Evolutionary conservation across 331 rosid genomes (phyloP).

Genomic region (Cucumis variabilis): DNA sequence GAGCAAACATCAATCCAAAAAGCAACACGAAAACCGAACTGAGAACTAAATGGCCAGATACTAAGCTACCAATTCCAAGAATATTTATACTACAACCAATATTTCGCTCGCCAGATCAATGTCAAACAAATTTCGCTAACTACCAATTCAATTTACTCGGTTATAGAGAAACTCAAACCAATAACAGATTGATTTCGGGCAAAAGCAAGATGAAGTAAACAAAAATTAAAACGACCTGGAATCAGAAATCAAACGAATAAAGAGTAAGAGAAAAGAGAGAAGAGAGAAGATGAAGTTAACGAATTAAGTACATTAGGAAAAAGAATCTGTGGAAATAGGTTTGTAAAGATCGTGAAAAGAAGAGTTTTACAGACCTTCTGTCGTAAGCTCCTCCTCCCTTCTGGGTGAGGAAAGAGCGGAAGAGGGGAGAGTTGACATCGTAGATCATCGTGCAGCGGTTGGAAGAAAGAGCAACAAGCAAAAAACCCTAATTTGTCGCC

Average conservation of each 20-base stretch:
- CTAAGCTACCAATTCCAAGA: background rate
- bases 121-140: background rate
- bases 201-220: background rate
- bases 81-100: background rate
- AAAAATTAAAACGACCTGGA: background rate
- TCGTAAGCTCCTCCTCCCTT: slow-evolving; percentile 93
- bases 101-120: background rate
- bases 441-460: slow-evolving; percentile 62
- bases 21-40: background rate
- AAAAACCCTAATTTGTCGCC: background rate
- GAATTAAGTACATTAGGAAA: background rate
- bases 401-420: slow-evolving; percentile 97
- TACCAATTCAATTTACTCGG: background rate
- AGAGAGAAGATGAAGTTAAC: background rate
- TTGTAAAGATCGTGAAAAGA: background rate
- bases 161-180: background rate
- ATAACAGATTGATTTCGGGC: background rate
- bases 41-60: background rate
- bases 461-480: background rate
- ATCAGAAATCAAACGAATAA: background rate
- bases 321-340: background rate
- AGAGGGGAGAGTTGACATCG: slow-evolving; percentile 89
- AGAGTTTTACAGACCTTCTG: slow-evolving; percentile 55
- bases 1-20: background rate
- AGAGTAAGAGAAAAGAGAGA: background rate